These are phyloP conservation scores for Scheffersomyces lignosus DNA, from an alignment of 805 yeast genomes.

Conservation along the genomic window DNA sequence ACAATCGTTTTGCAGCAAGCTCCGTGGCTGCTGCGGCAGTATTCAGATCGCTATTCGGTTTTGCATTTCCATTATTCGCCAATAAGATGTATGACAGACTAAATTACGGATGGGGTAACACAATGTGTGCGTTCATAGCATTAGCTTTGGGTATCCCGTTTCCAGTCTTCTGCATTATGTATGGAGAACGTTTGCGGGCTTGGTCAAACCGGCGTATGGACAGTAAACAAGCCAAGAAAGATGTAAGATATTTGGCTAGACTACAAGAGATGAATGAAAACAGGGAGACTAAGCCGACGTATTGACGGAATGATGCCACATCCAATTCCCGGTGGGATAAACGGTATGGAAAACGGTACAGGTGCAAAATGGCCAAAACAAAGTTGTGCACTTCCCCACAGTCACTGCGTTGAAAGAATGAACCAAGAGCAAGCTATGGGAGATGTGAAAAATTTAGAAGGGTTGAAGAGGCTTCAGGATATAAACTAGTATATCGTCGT, in stretches of 20 bases:
- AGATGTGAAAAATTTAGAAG: conserved; percentile 20
- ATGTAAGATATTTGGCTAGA: conserved; percentile 18
- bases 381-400: no score
- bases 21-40: conserved; percentile 45
- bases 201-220: conserved; percentile 34
- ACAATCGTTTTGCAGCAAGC: conserved; percentile 36
- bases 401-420: conserved; percentile 20
- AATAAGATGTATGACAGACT: conserved; percentile 32
- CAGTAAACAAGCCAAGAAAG: conserved; percentile 20
- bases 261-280: conserved; percentile 1
- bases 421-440: conserved; percentile 23
- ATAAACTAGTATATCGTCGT: no score
- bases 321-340: no score
- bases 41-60: conserved; percentile 39
- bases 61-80: conserved; percentile 39
- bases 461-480: conserved; percentile 9
- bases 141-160: conserved; percentile 38
- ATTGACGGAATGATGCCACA: no score
- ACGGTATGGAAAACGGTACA: no score
- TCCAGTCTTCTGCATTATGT: conserved; percentile 34
- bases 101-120: conserved; percentile 43
- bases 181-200: conserved; percentile 35
- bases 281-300: no score
- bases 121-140: conserved; percentile 37
- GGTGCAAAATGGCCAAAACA: no score